Evolutionary conservation across 352 stramenopile species (phyloP).

Genomic region (Phytophthora pluvialis): DNA sequence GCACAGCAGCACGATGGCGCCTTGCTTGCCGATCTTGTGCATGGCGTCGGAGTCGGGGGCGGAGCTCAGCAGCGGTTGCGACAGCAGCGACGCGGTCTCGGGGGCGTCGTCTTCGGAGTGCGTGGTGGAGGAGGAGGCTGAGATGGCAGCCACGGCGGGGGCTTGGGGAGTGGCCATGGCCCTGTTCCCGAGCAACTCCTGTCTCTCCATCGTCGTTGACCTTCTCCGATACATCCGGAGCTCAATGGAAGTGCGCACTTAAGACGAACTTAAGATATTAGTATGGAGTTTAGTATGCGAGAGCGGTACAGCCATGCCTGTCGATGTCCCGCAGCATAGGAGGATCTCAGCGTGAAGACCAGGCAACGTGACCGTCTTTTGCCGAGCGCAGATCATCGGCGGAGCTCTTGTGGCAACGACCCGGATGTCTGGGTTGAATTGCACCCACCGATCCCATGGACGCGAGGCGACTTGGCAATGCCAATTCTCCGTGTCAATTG

Average conservation of each 20-base stretch:
- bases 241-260: slow-evolving; percentile 24
- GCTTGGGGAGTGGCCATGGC: slow-evolving; percentile 37
- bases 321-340: slow-evolving; percentile 21
- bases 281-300: slow-evolving; percentile 16
- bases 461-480: neutral
- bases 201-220: slow-evolving; percentile 19
- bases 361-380: slow-evolving; percentile 13
- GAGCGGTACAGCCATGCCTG: slow-evolving; percentile 16
- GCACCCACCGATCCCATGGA: slow-evolving; percentile 19
- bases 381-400: slow-evolving; percentile 17
- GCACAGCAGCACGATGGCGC: slow-evolving; percentile 87
- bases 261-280: slow-evolving; percentile 11
- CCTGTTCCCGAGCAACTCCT: slow-evolving; percentile 22
- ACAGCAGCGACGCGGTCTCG: slow-evolving; percentile 38
- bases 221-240: slow-evolving; percentile 28
- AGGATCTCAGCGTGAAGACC: slow-evolving; percentile 20
- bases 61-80: slow-evolving; percentile 28
- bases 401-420: slow-evolving; percentile 4
- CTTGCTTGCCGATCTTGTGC: slow-evolving; percentile 49
- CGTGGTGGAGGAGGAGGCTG: slow-evolving; percentile 8
- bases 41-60: slow-evolving; percentile 5
- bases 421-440: slow-evolving; percentile 18
- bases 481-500: neutral
- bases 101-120: slow-evolving; percentile 23
- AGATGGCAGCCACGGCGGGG: slow-evolving; percentile 12